Evolutionary conservation across 495 filamentous ascomycete species (phyloP).

Genomic region (Rhypophila decipiens): DNA sequence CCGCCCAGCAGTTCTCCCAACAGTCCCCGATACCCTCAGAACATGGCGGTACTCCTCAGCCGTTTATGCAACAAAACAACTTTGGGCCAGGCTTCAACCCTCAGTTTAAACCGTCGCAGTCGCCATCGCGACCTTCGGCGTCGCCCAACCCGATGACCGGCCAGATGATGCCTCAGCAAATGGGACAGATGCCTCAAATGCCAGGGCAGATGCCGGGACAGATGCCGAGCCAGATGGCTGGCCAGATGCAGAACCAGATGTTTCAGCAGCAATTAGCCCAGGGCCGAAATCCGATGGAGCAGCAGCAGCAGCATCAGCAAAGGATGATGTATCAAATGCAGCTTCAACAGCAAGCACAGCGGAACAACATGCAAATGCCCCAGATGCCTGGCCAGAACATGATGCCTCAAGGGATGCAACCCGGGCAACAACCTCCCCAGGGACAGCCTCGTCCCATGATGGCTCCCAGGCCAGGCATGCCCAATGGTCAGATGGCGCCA

Average conservation of each 20-base stretch:
- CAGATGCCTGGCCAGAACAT: constrained; percentile 39
- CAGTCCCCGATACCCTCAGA: constrained; percentile 74
- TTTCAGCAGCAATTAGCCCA: constrained; percentile 49
- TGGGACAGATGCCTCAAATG: constrained; percentile 35
- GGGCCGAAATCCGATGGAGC: constrained; percentile 45
- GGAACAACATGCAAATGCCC: constrained; percentile 49
- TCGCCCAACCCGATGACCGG: constrained; percentile 39
- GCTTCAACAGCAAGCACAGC: constrained; percentile 59
- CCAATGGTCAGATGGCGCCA: constrained; percentile 43
- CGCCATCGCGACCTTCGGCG: constrained; percentile 43
- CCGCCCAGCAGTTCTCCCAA: constrained; percentile 68
- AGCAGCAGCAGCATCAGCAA: constrained; percentile 45
- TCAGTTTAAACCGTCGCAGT: constrained; percentile 47
- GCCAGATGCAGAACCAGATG: constrained; percentile 18
- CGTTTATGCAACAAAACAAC: constrained; percentile 53
- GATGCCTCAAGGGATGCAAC: constrained; percentile 15
- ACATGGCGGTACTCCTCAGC: constrained; percentile 73
- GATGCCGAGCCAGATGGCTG: constrained; percentile 23
- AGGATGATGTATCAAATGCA: constrained; percentile 60
- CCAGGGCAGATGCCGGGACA: constrained; percentile 32
- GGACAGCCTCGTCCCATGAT: constrained; percentile 39
- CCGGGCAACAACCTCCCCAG: constrained; percentile 8
- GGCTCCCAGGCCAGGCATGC: constrained; percentile 37
- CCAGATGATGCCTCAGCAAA: constrained; percentile 42
- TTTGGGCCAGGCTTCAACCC: constrained; percentile 55